Conservation (phyloP, 768 basidiomycete species). For the Hirschioporus abietinus region DNA sequence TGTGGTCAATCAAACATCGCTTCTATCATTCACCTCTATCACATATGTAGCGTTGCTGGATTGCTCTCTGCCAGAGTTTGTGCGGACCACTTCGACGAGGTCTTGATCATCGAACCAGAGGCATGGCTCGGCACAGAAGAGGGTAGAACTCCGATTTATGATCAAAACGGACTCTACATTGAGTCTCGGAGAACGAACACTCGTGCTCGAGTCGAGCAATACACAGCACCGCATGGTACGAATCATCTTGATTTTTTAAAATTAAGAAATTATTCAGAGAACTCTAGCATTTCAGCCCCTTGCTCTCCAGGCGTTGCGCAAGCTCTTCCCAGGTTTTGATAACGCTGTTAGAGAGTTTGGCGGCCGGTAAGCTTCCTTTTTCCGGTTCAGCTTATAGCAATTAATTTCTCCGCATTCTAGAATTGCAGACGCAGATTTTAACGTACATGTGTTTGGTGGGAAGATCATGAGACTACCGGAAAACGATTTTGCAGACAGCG, state of each 20-base stretch:
- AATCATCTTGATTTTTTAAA: neutral
- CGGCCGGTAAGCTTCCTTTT: neutral
- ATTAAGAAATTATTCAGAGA: neutral
- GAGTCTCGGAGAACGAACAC: constrained; percentile 14
- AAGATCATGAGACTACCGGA: neutral
- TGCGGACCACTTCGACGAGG: constrained; percentile 27
- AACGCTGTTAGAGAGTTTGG: neutral
- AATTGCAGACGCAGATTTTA: neutral
- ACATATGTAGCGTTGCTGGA: constrained; percentile 23
- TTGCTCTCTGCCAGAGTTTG: constrained; percentile 28
- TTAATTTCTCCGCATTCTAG: neutral
- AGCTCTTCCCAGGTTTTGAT: constrained; percentile 19
- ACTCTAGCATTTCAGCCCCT: constrained; percentile 15
- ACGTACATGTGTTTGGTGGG: neutral
- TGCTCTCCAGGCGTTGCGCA: constrained; percentile 12
- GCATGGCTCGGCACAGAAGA: constrained; percentile 21
- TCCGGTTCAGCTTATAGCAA: no score
- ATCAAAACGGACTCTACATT: constrained; percentile 5
- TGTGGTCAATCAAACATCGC: neutral
- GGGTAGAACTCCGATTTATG: constrained; percentile 11
- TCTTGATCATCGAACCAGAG: constrained; percentile 29
- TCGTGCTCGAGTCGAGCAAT: constrained; percentile 24
- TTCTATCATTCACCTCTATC: no score
- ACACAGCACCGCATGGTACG: constrained; percentile 19
- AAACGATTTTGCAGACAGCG: neutral